Evolutionary conservation across 1,284 basidiomycete species (phyloP).

Genomic region (Gastroboletus turbinatus): DNA sequence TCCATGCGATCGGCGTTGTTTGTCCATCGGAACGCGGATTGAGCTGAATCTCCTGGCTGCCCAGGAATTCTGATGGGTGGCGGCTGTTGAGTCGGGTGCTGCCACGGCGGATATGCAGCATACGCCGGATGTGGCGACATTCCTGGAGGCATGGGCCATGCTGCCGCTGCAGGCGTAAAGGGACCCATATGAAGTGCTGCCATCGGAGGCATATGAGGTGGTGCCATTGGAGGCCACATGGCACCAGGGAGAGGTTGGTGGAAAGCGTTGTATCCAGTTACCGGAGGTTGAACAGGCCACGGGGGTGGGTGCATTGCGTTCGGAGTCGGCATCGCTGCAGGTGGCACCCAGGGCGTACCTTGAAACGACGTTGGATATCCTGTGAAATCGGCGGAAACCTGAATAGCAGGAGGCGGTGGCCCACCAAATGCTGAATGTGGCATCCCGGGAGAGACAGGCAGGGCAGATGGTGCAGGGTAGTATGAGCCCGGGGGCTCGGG

Average conservation of each 20-base stretch:
- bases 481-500: slow-evolving; percentile 32
- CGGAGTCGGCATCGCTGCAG: slow-evolving; percentile 21
- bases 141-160: slow-evolving; percentile 30
- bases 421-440: slow-evolving; percentile 8
- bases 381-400: slow-evolving; percentile 32
- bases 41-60: slow-evolving; percentile 20
- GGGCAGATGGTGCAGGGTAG: slow-evolving; percentile 30
- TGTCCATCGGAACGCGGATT: slow-evolving; percentile 31
- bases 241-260: slow-evolving; percentile 30
- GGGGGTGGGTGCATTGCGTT: slow-evolving; percentile 18
- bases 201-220: slow-evolving; percentile 16
- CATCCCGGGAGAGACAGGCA: slow-evolving; percentile 25
- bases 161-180: slow-evolving; percentile 28
- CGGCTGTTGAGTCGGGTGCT: slow-evolving; percentile 26
- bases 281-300: slow-evolving; percentile 17
- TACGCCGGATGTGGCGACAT: slow-evolving; percentile 23
- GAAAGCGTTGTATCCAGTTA: slow-evolving; percentile 30
- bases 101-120: slow-evolving; percentile 28
- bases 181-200: slow-evolving; percentile 19
- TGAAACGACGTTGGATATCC: slow-evolving; percentile 30
- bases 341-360: slow-evolving; percentile 30
- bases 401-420: slow-evolving; percentile 4
- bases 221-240: slow-evolving; percentile 24
- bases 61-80: slow-evolving; percentile 25
- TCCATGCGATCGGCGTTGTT: slow-evolving; percentile 29